Evolutionary conservation across 2,329 filamentous ascomycete genomes (phyloP), one percentile per base, ranked within the genome.

Genomic region (Botrytis deweyae): DNA sequence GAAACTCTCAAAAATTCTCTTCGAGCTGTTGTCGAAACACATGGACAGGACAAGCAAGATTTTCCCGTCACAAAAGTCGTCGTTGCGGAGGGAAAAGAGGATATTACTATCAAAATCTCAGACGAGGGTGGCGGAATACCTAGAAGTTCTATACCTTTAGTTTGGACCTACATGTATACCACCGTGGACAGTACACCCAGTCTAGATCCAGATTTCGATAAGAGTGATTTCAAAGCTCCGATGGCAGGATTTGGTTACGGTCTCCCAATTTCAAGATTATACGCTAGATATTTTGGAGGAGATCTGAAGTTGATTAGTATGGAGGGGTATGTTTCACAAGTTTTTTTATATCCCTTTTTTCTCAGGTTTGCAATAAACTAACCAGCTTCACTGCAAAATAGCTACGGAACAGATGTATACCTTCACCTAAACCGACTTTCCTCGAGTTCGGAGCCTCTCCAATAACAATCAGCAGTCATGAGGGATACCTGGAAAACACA

Each of bases 81-180:
- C 75, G 94, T 99, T 44, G 96, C 96, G 46, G 95, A 99, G 84
- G 96, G 96, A 74, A 95, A 96, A 82, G 96, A 99, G 84, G 96
- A 99, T 81, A 99, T 99, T 80, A 99, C 96, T 8, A 98, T 99
- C 86, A 99, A 99, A 85, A 92, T 99, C 79, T 93, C 92, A 7
- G 96, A 99, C 82, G 96, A 99, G 84, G 96, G 96, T 74, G 96
- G 96, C 76, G 96, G 96, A 76, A 98, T 99, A 71, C 94, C 96
- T 0, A 87, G 96, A 80, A 97, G 93, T 79, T 90, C 94, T 70
- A 98, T 99, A 76, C 96, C 96, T 8, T 88, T 99, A 22, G 96
- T 98, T n/a, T 99, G 96, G 96, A 99, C 96, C 20, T 99, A 99
- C 83, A 99, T 98, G 96, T 99, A 99, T 83, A 99, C 96, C 52